Evolutionary conservation across 129 eudicot species (phyloP).

Genomic region (Escallonia herrerae): DNA sequence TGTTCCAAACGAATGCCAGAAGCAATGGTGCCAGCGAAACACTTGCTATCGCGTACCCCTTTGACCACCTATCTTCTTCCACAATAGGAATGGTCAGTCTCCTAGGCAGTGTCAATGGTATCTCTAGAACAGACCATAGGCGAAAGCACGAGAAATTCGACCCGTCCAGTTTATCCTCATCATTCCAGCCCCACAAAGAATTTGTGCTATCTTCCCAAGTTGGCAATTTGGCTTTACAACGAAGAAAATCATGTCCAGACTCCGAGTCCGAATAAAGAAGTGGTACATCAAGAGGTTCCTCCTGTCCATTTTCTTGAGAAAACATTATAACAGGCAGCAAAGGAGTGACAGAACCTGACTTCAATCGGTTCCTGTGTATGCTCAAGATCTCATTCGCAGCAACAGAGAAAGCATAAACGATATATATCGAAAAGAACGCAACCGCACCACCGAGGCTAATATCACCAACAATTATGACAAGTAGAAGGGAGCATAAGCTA

Average conservation of each 20-base stretch:
- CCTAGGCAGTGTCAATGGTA: conserved; percentile 64
- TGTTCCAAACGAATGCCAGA: conserved; percentile 52
- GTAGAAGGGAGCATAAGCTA: conserved; percentile 38
- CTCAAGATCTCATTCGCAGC: conserved; percentile 48
- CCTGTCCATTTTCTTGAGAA: conserved; percentile 13
- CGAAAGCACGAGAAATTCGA: conserved; percentile 40
- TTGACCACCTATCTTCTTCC: conserved; percentile 79
- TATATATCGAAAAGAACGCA: conserved; percentile 60
- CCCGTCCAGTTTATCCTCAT: conserved; percentile 21
- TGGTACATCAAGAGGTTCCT: conserved; percentile 1
- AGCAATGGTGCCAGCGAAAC: conserved; percentile 65
- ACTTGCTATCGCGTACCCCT: conserved; percentile 59
- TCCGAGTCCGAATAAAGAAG: conserved; percentile 22
- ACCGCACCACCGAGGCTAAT: conserved; percentile 50
- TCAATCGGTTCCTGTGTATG: conserved; percentile 16
- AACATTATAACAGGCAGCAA: conserved; percentile 33
- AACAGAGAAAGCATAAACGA: conserved; percentile 52
- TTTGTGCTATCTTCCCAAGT: conserved; percentile 19
- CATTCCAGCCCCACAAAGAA: conserved; percentile 68
- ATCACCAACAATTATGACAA: conserved; percentile 52
- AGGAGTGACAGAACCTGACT: conserved; percentile 29
- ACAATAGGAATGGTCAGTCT: conserved; percentile 69
- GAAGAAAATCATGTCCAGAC: conserved; percentile 26
- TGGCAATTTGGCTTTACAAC: conserved; percentile 22
- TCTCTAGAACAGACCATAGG: conserved; percentile 37